Base-by-base conservation (phyloP, 1,284 basidiomycete genomes). In the Cerioporus squamosus region DNA sequence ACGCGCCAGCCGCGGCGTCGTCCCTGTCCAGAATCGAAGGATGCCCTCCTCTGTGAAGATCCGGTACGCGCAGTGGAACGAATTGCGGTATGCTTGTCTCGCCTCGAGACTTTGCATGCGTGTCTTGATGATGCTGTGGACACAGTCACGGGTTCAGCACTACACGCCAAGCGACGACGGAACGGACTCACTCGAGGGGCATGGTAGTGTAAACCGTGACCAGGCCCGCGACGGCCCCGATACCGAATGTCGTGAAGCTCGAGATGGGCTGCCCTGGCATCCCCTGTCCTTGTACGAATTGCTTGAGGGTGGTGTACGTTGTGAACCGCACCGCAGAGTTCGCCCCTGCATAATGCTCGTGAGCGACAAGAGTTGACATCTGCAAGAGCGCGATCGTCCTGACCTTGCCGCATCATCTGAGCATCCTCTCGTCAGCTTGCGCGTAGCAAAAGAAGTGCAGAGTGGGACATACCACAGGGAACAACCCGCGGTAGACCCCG, bases 311-410 rank as follows among this genome's bases (percentile, higher is more conserved):
- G 7, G 91, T 88, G 75, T 98, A 98, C 0, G 94, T 95, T 47
- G 95, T 96, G 77, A 98, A 98, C n/a, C 97, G 85, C 33, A 99
- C 88, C 14, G 96, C 95, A 9, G 95, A 97, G 74, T 98, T 98
- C 38, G 95, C 95, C 20, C 95, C 69, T 70, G 42, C 12, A 31
- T 5, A 36, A 1, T 18, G 29, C 12, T 44, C 23, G 51, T 51
- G 2, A 51, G 44, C 31, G 6, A 17, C 10, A 10, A 29, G n/a
- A 12, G 15, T 22, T 3, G 26, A 20, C 38, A 20, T 3, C 9
- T 14, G 42, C 8, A n/a, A 14, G 20, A 18, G 38, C n/a, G 10
- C 10, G 4, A 22, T 6, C 5, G 20, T 12, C 8, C 12, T n/a
- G 47, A 70, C 69, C 95, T 85, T 99, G 97, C 40, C 96, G 88